A percentile compares a stretch with the other conserved stretches of the same genome.
phyloP scores from a whole-genome alignment of 257 asterid genomes.

The Ligustrum vulgare region DNA sequence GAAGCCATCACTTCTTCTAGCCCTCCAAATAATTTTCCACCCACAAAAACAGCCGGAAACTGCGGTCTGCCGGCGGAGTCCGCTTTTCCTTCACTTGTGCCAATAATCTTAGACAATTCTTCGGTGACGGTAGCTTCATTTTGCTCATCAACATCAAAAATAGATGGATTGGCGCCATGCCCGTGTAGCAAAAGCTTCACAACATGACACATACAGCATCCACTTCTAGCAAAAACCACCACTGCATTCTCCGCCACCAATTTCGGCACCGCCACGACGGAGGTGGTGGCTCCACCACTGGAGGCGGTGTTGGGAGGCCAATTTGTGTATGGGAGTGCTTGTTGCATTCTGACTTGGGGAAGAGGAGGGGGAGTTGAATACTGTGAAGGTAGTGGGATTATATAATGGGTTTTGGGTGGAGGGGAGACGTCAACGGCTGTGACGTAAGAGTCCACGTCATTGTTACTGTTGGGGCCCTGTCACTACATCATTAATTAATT shows the following conservation, averaged over 20 bases:
- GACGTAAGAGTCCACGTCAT: slow-evolving; percentile 36
- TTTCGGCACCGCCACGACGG: slow-evolving; percentile 14
- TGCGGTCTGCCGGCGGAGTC: slow-evolving; percentile 18
- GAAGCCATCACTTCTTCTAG: slow-evolving; percentile 69
- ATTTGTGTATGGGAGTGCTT: slow-evolving; percentile 34
- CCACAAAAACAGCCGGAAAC: slow-evolving; percentile 77
- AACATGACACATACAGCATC: slow-evolving; percentile 88
- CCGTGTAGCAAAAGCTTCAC: slow-evolving; percentile 60
- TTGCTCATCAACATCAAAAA: slow-evolving; percentile 46
- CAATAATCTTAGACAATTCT: slow-evolving; percentile 32
- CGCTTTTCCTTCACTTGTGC: not conserved
- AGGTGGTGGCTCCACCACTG: not conserved
- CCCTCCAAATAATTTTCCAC: slow-evolving; percentile 83
- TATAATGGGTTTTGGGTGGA: slow-evolving; percentile 11
- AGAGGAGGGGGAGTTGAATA: not conserved
- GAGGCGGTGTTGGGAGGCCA: slow-evolving; percentile 29
- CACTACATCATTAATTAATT: slow-evolving; percentile 17
- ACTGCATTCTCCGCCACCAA: slow-evolving; percentile 68
- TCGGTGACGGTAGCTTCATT: slow-evolving; percentile 37
- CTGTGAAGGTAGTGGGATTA: slow-evolving; percentile 19
- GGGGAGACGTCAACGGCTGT: slow-evolving; percentile 38
- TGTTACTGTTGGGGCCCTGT: slow-evolving; percentile 32
- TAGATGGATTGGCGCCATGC: slow-evolving; percentile 65
- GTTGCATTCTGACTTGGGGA: slow-evolving; percentile 45
- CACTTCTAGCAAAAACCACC: slow-evolving; percentile 55